A percentile compares a stretch with the other conserved stretches of the same genome.
phyloP scores from a whole-genome alignment of 176 grass and related monocot genomes.

The Melocanna baccifera region DNA sequence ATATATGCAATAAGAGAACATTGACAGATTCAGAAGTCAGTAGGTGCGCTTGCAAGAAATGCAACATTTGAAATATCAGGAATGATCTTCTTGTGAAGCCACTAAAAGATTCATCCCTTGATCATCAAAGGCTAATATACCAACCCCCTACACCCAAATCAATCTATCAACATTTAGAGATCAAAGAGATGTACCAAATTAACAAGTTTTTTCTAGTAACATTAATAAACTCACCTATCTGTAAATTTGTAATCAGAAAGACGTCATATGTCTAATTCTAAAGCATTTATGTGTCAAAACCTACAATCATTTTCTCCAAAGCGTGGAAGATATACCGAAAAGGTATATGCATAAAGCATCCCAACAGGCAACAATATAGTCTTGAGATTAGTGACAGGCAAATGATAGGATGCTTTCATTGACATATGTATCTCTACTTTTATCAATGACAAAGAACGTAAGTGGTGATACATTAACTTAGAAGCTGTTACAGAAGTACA shows the following conservation, averaged over 20 bases:
- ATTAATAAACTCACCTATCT: background rate
- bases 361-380: background rate
- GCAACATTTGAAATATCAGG: background rate
- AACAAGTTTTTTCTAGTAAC: background rate
- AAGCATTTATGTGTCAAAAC: background rate
- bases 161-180: background rate
- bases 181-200: background rate
- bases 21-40: background rate
- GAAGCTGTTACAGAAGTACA: constrained; percentile 34
- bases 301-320: constrained; percentile 9
- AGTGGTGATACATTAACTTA: constrained; percentile 32
- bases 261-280: background rate
- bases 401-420: background rate
- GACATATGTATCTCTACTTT: constrained; percentile 25
- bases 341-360: background rate
- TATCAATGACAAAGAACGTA: constrained; percentile 21
- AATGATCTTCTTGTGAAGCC: background rate
- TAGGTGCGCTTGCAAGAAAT: background rate
- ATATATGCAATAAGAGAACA: background rate
- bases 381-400: background rate
- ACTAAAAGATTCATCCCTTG: background rate
- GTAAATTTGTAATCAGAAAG: background rate
- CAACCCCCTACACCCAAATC: background rate
- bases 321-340: background rate
- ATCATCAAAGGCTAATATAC: background rate